Evolutionary conservation across 345 rosid genomes (phyloP).

Genomic region (Dimocarpus longan): DNA sequence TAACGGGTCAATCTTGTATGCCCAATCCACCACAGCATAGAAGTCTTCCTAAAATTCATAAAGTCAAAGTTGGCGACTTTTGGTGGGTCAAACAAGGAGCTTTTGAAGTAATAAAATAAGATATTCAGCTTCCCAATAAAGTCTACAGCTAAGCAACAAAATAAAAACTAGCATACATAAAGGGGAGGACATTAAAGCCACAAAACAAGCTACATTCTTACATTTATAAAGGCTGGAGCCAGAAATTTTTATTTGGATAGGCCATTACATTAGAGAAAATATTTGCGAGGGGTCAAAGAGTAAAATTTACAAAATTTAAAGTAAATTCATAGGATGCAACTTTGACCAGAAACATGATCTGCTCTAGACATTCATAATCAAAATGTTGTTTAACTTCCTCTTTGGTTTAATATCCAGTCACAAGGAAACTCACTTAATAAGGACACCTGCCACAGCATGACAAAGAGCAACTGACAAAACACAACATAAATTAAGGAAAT

Average conservation of each 20-base stretch:
- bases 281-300: background rate
- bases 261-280: background rate
- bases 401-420: background rate
- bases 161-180: background rate
- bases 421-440: background rate
- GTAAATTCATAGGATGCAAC: background rate
- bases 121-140: slow-evolving; percentile 7
- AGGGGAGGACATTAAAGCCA: background rate
- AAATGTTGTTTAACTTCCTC: background rate
- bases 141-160: background rate
- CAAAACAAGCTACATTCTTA: background rate
- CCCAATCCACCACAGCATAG: slow-evolving; percentile 99
- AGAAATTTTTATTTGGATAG: background rate
- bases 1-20: slow-evolving; percentile 94
- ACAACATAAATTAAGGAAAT: background rate
- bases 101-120: slow-evolving; percentile 1
- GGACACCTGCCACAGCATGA: background rate
- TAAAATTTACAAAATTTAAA: background rate
- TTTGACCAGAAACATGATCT: background rate
- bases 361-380: background rate
- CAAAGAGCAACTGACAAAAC: background rate
- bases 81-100: slow-evolving; percentile 15
- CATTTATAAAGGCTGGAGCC: background rate
- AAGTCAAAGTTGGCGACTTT: slow-evolving; percentile 24
- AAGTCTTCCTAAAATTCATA: slow-evolving; percentile 81